Base-by-base conservation (phyloP, 2,329 filamentous ascomycete species). In the Alternaria consortialis region DNA sequence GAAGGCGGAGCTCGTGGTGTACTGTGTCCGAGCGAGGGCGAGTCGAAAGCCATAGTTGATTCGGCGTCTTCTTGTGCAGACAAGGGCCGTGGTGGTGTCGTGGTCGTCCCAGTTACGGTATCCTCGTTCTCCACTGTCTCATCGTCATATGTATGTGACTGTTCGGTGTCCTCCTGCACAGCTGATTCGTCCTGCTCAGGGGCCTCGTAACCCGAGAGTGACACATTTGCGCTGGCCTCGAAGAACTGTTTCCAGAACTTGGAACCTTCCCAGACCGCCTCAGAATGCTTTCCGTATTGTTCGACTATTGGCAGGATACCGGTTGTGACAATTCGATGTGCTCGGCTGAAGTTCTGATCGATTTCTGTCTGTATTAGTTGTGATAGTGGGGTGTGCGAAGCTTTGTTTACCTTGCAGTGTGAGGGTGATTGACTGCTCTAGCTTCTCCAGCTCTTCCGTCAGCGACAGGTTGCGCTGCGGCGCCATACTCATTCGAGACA, bases 201-300 rank as follows among this genome's bases (percentile, higher is more conserved):
- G 74, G 97, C 94, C 76, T 97, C 94, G 79, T 99, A 97, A 29
- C 94, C 93, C 0, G 93, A 97, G 11, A 99, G 86, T 11, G 94
- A 97, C 27, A 99, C 94, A 74, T 99, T 98, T 77, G 95, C 95
- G 48, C 94, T 97, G 36, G 95, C 93, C 81, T 99, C 95, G 80
- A 99, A 99, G 84, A 99, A 99, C 83, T 98, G 94, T 81, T 99
- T 99, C 95, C 95, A 99, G 81, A 99, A 99, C 91, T 97, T 97
- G 56, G 94, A 97, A 23, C 94, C 93, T 71, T 98, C 94, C 95
- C 95, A 99, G 2, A 99, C 94, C 50, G 93, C 89, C 65, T 90
- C 90, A 2, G 95, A 98, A 75, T 98, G 91, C 68, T 97, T 93
- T 46, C 92, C 92, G 80, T 99, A 99, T 75, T 97, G 91, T 77